These are phyloP conservation scores for Leucocoprinus birnbaumii DNA, from an alignment of 768 basidiomycete genomes.

Conservation along the genomic window DNA sequence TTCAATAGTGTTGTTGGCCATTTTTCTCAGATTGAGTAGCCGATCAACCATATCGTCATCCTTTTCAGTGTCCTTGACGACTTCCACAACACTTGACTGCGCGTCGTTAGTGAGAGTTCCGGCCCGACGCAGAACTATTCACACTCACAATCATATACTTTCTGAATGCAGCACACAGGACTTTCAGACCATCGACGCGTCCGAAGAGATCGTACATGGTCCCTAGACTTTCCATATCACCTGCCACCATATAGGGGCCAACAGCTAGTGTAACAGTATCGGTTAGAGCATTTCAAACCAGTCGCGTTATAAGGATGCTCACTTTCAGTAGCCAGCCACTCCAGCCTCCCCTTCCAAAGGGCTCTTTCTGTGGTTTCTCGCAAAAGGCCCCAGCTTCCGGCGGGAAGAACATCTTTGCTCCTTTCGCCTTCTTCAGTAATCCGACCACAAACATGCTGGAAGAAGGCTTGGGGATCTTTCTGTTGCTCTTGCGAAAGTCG, in stretches of 20 bases:
- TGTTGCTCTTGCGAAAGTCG: conserved; percentile 32
- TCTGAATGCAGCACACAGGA: conserved; percentile 61
- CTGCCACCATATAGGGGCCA: conserved; percentile 44
- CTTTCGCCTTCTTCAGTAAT: conserved; percentile 59
- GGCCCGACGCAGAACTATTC: background rate
- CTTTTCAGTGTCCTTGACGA: conserved; percentile 57
- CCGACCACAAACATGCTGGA: conserved; percentile 42
- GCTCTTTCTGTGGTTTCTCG: conserved; percentile 52
- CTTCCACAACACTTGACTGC: conserved; percentile 54
- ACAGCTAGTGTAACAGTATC: conserved; percentile 39
- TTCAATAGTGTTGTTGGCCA: conserved; percentile 47
- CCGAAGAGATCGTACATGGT: conserved; percentile 62
- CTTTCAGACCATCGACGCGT: conserved; percentile 50
- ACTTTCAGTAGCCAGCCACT: conserved; percentile 36
- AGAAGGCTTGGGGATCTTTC: conserved; percentile 48
- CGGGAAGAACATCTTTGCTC: conserved; percentile 45
- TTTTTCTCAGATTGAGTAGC: conserved; percentile 65
- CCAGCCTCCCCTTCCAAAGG: conserved; percentile 39
- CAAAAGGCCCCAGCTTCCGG: conserved; percentile 46
- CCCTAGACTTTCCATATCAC: conserved; percentile 39
- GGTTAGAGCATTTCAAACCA: background rate
- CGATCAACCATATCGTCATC: conserved; percentile 81
- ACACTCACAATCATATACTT: conserved; percentile 51
- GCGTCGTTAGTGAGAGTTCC: background rate
- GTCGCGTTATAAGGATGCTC: conserved; percentile 13